Base-by-base conservation (phyloP, 1,284 basidiomycete genomes). In the Trametes pubescens region DNA sequence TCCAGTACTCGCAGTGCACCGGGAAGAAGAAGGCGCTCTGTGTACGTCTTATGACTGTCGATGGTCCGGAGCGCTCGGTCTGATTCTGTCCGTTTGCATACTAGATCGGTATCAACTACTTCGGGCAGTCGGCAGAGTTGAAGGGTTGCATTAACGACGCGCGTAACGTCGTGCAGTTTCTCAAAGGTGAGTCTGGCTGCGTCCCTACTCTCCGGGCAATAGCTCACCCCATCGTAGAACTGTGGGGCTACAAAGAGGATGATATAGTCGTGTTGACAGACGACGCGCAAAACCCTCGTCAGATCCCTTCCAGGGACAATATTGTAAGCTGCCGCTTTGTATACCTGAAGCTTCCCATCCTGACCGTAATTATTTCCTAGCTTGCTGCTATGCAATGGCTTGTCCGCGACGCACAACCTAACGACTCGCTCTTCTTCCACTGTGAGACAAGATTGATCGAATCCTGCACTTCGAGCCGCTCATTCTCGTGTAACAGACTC, bases 341-440 rank as follows among this genome's bases (percentile, higher is more conserved):
- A 24, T 11, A 11, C 3, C 35, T 61, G 21, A 43, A 40, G 9
- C 14, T 16, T 34, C 11, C 13, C 8, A 32, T 32, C 34, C 35
- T 62, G 1, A 59, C 26, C 43, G 21, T 14, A 8, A 14, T 59
- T 48, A 57, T 57, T 49, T n/a, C 21, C 48, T 61, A 92, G 91
- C 72, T 94, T 13, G 76, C 81, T 61, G 95, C 90, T 1, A 96
- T 96, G 93, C 84, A 88, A 67, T 98, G 96, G 95, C 86, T 98
- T n/a, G 93, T 96, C 14, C 78, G 77, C 10, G 90, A 83, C 68
- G 95, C 95, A 16, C 78, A 81, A 51, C 89, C 93, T 3, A 90
- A 96, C 70, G 95, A 97, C 72, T 90, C 94, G 0, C 80, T 97
- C 43, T 96, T 97, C 83, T 95, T 97, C 84, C 95, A 96, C 73